phyloP scores from a whole-genome alignment of 176 grass and related monocot genomes.

The Pontederia crassipes region DNA sequence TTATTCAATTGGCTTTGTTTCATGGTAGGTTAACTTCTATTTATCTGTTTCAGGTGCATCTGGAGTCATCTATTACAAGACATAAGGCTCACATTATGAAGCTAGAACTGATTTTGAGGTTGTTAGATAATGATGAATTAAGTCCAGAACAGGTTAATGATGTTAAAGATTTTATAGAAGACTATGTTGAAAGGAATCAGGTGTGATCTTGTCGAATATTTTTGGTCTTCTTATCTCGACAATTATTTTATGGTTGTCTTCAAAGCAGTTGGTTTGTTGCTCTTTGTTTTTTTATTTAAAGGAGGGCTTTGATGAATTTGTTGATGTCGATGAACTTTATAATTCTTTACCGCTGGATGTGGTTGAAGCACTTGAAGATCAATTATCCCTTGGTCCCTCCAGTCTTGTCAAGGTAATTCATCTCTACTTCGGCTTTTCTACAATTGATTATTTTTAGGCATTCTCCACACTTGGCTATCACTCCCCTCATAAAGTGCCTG shows the following conservation, averaged over 20 bases:
- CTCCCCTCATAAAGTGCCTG: no score
- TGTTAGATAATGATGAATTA: conserved; percentile 96
- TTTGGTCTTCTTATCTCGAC: no score
- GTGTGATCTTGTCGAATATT: conserved; percentile 14
- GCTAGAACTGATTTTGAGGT: conserved; percentile 90
- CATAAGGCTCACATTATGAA: conserved; percentile 99
- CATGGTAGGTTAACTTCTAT: conserved; percentile 8
- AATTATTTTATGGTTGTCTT: no score
- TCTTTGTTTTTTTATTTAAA: conserved; percentile 22
- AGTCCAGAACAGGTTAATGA: conserved; percentile 99
- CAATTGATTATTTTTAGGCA: no score
- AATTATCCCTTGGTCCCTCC: conserved; percentile 93
- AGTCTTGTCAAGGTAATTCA: conserved; percentile 65
- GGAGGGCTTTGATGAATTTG: conserved; percentile 99
- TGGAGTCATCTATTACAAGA: conserved; percentile 81
- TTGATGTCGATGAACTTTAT: conserved; percentile 88
- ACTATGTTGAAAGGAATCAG: conserved; percentile 99
- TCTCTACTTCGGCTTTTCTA: conserved; percentile 11
- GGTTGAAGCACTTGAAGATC: conserved; percentile 98
- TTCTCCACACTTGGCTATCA: no score
- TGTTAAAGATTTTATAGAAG: conserved; percentile 94
- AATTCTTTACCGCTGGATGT: conserved; percentile 78
- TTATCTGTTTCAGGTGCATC: conserved; percentile 62
- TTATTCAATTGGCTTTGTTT: not conserved
- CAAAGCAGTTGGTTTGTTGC: not conserved